A percentile compares a stretch with the other conserved stretches of the same genome.
Conservation (phyloP, 805 yeast genomes). For the Pichia gijzeniarum region DNA sequence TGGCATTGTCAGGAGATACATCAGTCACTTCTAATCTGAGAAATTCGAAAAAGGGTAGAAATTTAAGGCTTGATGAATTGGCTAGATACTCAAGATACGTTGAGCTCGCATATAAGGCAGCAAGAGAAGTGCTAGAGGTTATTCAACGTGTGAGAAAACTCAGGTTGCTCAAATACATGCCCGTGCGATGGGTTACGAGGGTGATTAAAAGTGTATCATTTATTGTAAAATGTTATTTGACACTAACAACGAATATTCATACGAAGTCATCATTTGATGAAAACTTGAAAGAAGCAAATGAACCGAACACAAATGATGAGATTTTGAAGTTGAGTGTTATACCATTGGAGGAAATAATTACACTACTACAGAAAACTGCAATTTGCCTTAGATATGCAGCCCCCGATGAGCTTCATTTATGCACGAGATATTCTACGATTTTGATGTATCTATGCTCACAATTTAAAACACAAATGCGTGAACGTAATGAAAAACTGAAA, state of each 20-base stretch:
- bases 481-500: slow-evolving; percentile 13
- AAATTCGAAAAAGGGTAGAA: slow-evolving; percentile 23
- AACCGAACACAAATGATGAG: slow-evolving; percentile 15
- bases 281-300: neutral
- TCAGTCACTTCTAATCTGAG: slow-evolving; percentile 29
- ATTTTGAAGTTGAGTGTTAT: slow-evolving; percentile 52
- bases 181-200: slow-evolving; percentile 87
- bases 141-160: slow-evolving; percentile 64
- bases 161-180: slow-evolving; percentile 66
- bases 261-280: slow-evolving; percentile 11
- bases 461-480: slow-evolving; percentile 43
- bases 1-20: slow-evolving; percentile 57
- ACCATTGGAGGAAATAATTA: slow-evolving; percentile 63
- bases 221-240: slow-evolving; percentile 76
- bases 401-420: slow-evolving; percentile 83
- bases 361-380: slow-evolving; percentile 65
- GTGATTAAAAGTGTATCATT: slow-evolving; percentile 86
- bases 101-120: slow-evolving; percentile 76
- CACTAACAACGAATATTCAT: slow-evolving; percentile 37
- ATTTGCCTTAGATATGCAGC: slow-evolving; percentile 71
- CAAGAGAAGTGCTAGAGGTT: slow-evolving; percentile 67
- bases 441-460: slow-evolving; percentile 71
- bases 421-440: slow-evolving; percentile 72
- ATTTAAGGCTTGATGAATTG: slow-evolving; percentile 59
- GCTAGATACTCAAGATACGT: slow-evolving; percentile 70